phyloP scores from a whole-genome alignment of 768 basidiomycete species.

The Naganishia randhawae region DNA sequence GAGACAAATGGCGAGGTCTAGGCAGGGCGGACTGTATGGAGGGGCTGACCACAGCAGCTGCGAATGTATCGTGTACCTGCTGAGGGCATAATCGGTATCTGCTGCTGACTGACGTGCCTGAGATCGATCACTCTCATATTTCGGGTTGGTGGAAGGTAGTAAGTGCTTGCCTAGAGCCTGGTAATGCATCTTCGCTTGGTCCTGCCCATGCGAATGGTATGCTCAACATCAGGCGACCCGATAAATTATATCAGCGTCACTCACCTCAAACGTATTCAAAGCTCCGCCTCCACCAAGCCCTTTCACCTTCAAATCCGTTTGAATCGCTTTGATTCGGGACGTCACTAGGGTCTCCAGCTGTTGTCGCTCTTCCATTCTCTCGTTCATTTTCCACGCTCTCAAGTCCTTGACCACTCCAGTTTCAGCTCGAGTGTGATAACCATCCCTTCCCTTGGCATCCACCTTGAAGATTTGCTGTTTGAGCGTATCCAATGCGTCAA shows the following conservation, averaged over 20 bases:
- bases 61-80: constrained; percentile 21
- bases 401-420: not conserved
- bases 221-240: too few species aligned
- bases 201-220: not conserved
- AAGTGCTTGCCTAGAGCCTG: not conserved
- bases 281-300: constrained; percentile 24
- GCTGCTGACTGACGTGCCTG: not conserved
- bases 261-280: constrained; percentile 18
- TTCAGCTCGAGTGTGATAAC: not conserved
- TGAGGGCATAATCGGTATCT: constrained; percentile 22
- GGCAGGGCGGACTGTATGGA: constrained; percentile 19
- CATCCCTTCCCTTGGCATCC: constrained; percentile 6
- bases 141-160: not conserved
- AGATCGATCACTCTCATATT: not conserved
- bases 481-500: not conserved
- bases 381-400: constrained; percentile 17
- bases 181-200: constrained; percentile 1
- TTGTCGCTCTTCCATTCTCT: constrained; percentile 20
- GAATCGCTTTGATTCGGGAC: constrained; percentile 1
- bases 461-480: constrained; percentile 12
- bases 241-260: not conserved
- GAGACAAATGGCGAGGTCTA: constrained; percentile 24
- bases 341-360: constrained; percentile 22
- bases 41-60: constrained; percentile 27
- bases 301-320: constrained; percentile 17